Conservation (phyloP, 345 rosid genomes). For the Corchorus olitorius region DNA sequence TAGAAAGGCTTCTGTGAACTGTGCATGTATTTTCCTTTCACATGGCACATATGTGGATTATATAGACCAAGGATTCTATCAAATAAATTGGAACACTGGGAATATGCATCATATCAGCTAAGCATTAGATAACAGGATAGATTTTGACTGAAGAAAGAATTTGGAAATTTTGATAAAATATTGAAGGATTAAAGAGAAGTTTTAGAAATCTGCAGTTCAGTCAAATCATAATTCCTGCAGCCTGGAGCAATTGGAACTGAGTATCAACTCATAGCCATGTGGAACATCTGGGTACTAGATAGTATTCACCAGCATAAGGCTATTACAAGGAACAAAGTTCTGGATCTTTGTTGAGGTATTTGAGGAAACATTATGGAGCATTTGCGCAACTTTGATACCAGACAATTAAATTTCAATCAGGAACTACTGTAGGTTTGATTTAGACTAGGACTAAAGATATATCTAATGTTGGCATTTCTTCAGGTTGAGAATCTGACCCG, state of each 20-base stretch:
- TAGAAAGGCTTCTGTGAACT: background rate
- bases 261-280: background rate
- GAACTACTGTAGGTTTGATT: background rate
- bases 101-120: background rate
- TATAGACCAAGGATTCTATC: background rate
- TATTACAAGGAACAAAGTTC: background rate
- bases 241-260: background rate
- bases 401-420: background rate
- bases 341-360: background rate
- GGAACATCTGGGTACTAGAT: background rate
- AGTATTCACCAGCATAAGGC: background rate
- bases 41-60: background rate
- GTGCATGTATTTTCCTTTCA: background rate
- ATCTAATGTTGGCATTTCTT: background rate
- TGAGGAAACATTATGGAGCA: background rate
- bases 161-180: background rate
- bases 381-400: background rate
- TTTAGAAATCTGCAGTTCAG: background rate
- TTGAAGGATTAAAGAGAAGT: background rate
- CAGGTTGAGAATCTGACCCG: background rate
- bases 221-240: background rate
- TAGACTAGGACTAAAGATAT: background rate
- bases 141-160: background rate
- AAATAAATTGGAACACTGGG: background rate
- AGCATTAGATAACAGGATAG: conserved; percentile 1